A percentile compares a stretch with the other conserved stretches of the same genome.
phyloP scores from a whole-genome alignment of 305 asterid species.

The Fraxinus platypoda region DNA sequence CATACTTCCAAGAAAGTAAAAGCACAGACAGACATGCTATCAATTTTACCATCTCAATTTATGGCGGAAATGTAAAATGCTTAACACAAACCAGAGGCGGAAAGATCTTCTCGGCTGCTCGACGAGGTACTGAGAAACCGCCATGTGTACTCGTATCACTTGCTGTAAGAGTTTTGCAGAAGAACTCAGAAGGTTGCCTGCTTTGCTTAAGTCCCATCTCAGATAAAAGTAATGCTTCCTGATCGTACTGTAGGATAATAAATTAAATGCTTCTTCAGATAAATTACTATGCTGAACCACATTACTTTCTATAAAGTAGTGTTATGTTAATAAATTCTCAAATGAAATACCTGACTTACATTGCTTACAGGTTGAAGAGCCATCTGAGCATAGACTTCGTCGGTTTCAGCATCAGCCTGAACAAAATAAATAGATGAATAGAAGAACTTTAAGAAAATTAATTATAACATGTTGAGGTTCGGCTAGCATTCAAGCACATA shows the following conservation, averaged over 20 bases:
- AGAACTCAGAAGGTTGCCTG: slow-evolving; percentile 85
- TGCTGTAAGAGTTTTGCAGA: slow-evolving; percentile 95
- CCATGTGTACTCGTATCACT: slow-evolving; percentile 99
- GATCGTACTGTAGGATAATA: slow-evolving; percentile 65
- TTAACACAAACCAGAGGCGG: slow-evolving; percentile 71
- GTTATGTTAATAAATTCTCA: background rate
- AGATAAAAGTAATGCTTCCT: slow-evolving; percentile 84
- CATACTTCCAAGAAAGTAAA: background rate
- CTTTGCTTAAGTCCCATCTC: slow-evolving; percentile 87
- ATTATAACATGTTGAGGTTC: background rate
- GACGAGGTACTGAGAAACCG: slow-evolving; percentile 97
- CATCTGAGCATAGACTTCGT: slow-evolving; percentile 99
- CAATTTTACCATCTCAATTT: background rate
- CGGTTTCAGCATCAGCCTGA: slow-evolving; percentile 97
- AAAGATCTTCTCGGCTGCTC: slow-evolving; percentile 98
- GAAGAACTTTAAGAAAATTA: background rate
- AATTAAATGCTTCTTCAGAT: slow-evolving; percentile 15
- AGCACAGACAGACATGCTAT: background rate
- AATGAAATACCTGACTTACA: slow-evolving; percentile 44
- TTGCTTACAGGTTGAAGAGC: slow-evolving; percentile 95
- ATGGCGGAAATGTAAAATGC: background rate
- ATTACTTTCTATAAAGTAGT: background rate
- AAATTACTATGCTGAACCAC: background rate
- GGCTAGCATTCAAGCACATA: background rate
- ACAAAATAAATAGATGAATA: slow-evolving; percentile 18